phyloP scores from a whole-genome alignment of 2,329 filamentous ascomycete genomes.

The Drechslerella coelobrocha region DNA sequence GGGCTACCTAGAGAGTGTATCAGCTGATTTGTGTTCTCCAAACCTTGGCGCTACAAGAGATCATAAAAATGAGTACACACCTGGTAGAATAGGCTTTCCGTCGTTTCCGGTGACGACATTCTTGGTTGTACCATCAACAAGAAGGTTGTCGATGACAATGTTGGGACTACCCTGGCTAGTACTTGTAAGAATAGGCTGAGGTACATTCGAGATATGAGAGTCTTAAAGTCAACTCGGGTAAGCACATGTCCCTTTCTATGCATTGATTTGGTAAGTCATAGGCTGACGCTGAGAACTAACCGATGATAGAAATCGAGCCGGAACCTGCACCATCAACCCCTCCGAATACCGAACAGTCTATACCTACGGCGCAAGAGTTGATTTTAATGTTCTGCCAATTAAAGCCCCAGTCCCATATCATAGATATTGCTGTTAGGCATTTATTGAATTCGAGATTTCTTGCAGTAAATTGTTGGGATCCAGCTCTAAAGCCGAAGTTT shows the following conservation, averaged over 20 bases:
- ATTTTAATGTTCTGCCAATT: constrained; percentile 60
- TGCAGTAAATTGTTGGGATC: constrained; percentile 72
- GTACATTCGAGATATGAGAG: not conserved
- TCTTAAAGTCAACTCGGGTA: constrained; percentile 14
- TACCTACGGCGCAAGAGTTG: not conserved
- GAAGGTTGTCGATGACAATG: not conserved
- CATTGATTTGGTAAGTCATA: constrained; percentile 1
- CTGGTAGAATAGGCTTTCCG: not conserved
- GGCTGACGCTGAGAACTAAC: constrained; percentile 55
- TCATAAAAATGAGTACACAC: not conserved
- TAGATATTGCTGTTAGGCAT: constrained; percentile 64
- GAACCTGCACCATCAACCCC: constrained; percentile 61
- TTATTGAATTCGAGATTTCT: constrained; percentile 65
- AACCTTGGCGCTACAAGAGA: not conserved
- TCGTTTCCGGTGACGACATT: not conserved
- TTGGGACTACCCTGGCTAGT: not conserved
- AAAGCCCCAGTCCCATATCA: constrained; percentile 71
- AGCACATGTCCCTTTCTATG: constrained; percentile 14
- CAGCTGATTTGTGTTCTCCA: not conserved
- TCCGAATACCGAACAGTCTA: constrained; percentile 57
- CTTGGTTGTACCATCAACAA: not conserved
- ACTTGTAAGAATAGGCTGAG: not conserved
- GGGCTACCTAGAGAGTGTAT: constrained; percentile 71
- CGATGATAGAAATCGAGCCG: constrained; percentile 67
- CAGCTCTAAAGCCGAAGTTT: constrained; percentile 64